These are phyloP conservation scores for Durotheca rogersii DNA, from an alignment of 495 filamentous ascomycete species.

Conservation along the genomic window DNA sequence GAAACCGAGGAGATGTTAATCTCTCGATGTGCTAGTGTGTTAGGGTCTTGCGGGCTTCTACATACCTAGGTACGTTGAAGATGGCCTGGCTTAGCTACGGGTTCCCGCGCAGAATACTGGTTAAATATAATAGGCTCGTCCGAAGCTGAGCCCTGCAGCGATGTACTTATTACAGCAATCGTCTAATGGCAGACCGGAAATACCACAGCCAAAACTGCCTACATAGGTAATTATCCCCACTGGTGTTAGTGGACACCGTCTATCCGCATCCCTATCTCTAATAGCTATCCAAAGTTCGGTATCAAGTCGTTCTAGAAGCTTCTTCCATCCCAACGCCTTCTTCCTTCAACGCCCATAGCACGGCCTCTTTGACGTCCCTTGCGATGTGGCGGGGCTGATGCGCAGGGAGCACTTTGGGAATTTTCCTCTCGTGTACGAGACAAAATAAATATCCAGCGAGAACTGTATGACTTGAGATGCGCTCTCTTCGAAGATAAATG, in stretches of 20 bases:
- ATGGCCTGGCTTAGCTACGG: neutral
- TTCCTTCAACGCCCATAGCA: constrained; percentile 39
- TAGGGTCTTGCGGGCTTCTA: neutral
- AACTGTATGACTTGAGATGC: neutral
- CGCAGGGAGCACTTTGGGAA: constrained; percentile 11
- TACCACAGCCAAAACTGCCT: too few species aligned
- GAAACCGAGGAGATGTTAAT: too few species aligned
- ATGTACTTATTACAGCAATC: too few species aligned
- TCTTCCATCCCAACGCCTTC: constrained; percentile 15
- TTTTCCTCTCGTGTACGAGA: too few species aligned
- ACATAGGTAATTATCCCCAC: neutral
- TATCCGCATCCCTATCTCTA: neutral
- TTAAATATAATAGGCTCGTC: neutral
- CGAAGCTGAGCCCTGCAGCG: too few species aligned
- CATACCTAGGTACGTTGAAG: neutral
- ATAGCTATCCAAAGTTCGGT: neutral
- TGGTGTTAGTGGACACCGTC: neutral
- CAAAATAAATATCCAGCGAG: too few species aligned
- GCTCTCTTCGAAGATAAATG: neutral
- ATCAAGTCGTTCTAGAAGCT: neutral
- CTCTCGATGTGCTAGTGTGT: neutral
- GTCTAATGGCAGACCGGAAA: too few species aligned
- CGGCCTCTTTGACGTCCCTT: constrained; percentile 39
- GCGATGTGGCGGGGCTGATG: constrained; percentile 35
- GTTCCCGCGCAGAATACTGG: neutral